phyloP scores from a whole-genome alignment of 768 basidiomycete genomes.

The Tephrocybe sp. region DNA sequence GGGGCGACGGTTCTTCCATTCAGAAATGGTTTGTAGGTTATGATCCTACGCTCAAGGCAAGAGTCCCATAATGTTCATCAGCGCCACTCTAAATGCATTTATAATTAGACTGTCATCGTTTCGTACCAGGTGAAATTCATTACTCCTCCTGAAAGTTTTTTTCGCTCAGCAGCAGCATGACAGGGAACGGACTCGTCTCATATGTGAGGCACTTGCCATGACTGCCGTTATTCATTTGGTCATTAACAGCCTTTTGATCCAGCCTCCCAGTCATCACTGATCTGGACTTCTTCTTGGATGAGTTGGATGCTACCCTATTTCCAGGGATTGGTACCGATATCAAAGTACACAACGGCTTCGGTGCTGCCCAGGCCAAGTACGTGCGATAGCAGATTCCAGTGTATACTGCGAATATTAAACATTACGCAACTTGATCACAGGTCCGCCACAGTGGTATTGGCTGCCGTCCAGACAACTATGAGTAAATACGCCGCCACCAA shows the following conservation, averaged over 20 bases:
- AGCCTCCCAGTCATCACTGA: conserved; percentile 23
- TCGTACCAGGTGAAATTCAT: conserved; percentile 18
- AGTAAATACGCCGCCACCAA: conserved; percentile 17
- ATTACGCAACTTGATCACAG: too few species aligned
- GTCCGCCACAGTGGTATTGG: conserved; percentile 24
- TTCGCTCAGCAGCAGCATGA: background rate
- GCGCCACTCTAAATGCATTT: background rate
- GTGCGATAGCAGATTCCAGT: background rate
- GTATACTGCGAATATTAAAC: too few species aligned
- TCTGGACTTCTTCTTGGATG: conserved; percentile 14
- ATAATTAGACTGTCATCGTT: conserved; percentile 9
- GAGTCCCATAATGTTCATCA: background rate
- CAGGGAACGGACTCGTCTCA: conserved; percentile 24
- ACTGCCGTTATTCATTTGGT: background rate
- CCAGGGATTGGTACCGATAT: conserved; percentile 23
- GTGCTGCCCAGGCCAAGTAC: conserved; percentile 15
- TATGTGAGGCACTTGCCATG: conserved; percentile 16
- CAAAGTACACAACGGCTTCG: conserved; percentile 26
- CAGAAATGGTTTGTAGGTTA: conserved; percentile 52
- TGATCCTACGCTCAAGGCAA: conserved; percentile 30
- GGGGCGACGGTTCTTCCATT: conserved; percentile 41
- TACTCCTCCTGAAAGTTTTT: background rate
- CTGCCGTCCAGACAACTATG: conserved; percentile 27
- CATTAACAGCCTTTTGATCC: background rate
- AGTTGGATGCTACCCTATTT: conserved; percentile 22